A percentile compares a stretch with the other conserved stretches of the same genome.
Evolutionary conservation across 768 basidiomycete genomes (phyloP).

Genomic region (Mrakia hoshinonis): DNA sequence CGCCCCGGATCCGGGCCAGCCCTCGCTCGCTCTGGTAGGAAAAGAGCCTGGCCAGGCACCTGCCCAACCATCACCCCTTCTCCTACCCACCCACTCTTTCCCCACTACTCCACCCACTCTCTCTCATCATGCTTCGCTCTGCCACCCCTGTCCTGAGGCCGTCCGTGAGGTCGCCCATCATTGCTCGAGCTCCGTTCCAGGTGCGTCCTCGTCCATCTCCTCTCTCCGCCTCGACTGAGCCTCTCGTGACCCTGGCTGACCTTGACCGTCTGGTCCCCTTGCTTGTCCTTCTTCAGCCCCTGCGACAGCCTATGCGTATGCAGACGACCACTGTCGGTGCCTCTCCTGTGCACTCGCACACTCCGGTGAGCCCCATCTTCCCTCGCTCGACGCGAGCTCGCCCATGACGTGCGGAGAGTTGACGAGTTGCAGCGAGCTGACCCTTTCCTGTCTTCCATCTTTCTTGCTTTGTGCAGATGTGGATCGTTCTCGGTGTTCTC

Average conservation of each 20-base stretch:
- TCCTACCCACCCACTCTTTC: too few species aligned
- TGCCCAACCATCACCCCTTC: too few species aligned
- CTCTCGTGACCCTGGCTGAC: not conserved
- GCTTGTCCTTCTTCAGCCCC: not conserved
- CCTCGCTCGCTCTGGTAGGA: too few species aligned
- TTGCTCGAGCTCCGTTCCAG: not conserved
- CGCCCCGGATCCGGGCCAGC: too few species aligned
- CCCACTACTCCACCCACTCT: not conserved
- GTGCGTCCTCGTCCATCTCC: not conserved
- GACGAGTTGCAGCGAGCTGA: not conserved
- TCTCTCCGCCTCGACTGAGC: not conserved
- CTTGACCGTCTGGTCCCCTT: not conserved
- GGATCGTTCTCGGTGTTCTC: slow-evolving; percentile 36
- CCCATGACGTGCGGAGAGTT: not conserved
- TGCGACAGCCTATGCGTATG: slow-evolving; percentile 8
- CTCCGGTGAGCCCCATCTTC: slow-evolving; percentile 3
- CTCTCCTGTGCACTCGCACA: slow-evolving; percentile 27
- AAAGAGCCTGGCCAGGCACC: too few species aligned
- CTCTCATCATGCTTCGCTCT: slow-evolving; percentile 1
- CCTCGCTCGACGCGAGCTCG: not conserved
- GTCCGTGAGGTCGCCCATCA: not conserved
- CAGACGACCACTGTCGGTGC: not conserved
- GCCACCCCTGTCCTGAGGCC: not conserved
- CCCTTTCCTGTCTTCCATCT: not conserved
- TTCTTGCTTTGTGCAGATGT: slow-evolving; percentile 26